Evolutionary conservation across 208 protist species (phyloP).

Genomic region (Trypanosoma vivax): DNA sequence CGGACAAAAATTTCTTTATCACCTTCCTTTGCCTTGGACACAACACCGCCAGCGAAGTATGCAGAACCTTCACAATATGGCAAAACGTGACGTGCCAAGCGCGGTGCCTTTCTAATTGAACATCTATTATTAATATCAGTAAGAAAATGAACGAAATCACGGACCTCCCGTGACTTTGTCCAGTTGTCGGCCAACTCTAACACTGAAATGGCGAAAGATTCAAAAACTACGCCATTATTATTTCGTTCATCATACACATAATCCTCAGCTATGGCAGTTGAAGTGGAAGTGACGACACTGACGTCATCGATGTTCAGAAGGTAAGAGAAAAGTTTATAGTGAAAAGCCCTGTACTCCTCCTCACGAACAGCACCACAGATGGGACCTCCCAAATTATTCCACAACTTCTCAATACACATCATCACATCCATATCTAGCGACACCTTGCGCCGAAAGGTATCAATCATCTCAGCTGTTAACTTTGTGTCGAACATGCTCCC

Average conservation of each 20-base stretch:
- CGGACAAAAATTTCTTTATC: slow-evolving; percentile 14
- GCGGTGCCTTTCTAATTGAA: not conserved
- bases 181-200: slow-evolving; percentile 79
- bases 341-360: slow-evolving; percentile 54
- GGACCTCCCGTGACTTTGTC: slow-evolving; percentile 25
- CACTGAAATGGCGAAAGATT: slow-evolving; percentile 50
- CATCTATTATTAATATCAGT: slow-evolving; percentile 18
- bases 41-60: slow-evolving; percentile 30
- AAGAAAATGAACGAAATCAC: slow-evolving; percentile 45
- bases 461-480: slow-evolving; percentile 43
- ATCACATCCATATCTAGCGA: slow-evolving; percentile 32
- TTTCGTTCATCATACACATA: slow-evolving; percentile 41
- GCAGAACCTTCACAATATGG: slow-evolving; percentile 1
- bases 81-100: slow-evolving; percentile 2
- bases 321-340: slow-evolving; percentile 47
- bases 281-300: slow-evolving; percentile 32
- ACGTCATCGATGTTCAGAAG: slow-evolving; percentile 47
- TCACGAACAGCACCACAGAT: slow-evolving; percentile 25
- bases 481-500: slow-evolving; percentile 59
- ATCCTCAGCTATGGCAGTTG: slow-evolving; percentile 46
- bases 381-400: slow-evolving; percentile 28
- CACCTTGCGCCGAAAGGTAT: slow-evolving; percentile 38
- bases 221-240: slow-evolving; percentile 41
- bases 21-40: slow-evolving; percentile 16
- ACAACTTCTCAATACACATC: slow-evolving; percentile 42